phyloP scores from a whole-genome alignment of 768 basidiomycete genomes.

The Phaeotremella fagi region DNA sequence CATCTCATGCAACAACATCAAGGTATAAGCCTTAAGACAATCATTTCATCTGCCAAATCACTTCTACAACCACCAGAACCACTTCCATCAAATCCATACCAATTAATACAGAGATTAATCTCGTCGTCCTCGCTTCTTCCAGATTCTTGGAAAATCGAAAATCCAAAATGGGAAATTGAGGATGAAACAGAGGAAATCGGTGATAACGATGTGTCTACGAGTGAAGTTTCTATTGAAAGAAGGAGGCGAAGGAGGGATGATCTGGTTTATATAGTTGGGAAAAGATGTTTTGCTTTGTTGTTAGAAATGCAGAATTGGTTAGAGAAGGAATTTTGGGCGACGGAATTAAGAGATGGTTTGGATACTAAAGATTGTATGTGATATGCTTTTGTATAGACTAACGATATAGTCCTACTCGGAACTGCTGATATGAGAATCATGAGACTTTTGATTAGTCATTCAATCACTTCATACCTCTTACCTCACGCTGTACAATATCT shows the following conservation, averaged over 20 bases:
- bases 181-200: constrained; percentile 8
- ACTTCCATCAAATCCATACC: constrained; percentile 11
- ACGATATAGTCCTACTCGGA: constrained; percentile 23
- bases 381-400: background rate
- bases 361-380: constrained; percentile 18
- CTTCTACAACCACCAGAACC: constrained; percentile 22
- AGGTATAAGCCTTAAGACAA: constrained; percentile 6
- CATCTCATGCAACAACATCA: no score
- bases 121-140: constrained; percentile 12
- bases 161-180: constrained; percentile 1
- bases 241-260: constrained; percentile 10
- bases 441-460: constrained; percentile 13
- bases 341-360: constrained; percentile 4
- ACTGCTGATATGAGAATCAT: constrained; percentile 29
- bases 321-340: constrained; percentile 29
- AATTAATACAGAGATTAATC: constrained; percentile 13
- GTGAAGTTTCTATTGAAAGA: background rate
- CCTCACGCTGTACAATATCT: constrained; percentile 8
- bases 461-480: constrained; percentile 12
- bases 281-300: constrained; percentile 23
- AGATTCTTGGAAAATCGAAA: constrained; percentile 10
- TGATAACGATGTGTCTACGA: background rate
- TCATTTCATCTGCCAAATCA: constrained; percentile 11
- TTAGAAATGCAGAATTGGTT: constrained; percentile 13
- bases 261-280: constrained; percentile 16